Conservation (phyloP, 352 stramenopile genomes). For the Globisporangium polare region DNA sequence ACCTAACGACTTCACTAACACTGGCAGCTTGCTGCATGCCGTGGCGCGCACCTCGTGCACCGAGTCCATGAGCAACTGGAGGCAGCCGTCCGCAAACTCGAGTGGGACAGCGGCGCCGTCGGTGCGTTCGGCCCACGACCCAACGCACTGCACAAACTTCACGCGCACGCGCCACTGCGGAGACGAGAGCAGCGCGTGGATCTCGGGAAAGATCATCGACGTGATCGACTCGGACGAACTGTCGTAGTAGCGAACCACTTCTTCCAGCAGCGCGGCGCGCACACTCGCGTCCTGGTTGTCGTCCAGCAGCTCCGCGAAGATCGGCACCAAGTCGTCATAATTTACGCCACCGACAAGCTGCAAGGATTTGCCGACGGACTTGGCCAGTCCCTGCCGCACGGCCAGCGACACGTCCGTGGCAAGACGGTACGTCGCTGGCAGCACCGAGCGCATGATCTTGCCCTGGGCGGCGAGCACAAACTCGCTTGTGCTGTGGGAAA, state of each 20-base stretch:
- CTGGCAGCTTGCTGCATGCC: conserved; percentile 57
- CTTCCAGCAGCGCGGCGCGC: conserved; percentile 74
- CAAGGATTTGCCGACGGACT: conserved; percentile 72
- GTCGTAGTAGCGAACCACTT: conserved; percentile 77
- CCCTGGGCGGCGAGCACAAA: conserved; percentile 52
- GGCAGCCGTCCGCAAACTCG: conserved; percentile 68
- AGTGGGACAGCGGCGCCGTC: conserved; percentile 51
- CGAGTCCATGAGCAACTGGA: conserved; percentile 62
- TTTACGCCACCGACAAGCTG: conserved; percentile 59
- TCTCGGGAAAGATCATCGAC: conserved; percentile 64
- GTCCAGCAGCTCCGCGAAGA: conserved; percentile 81
- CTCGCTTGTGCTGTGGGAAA: conserved; percentile 24
- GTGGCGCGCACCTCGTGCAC: conserved; percentile 72
- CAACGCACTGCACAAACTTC: conserved; percentile 84
- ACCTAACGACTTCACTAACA: conserved; percentile 66
- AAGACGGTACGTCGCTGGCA: conserved; percentile 74
- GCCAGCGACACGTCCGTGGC: conserved; percentile 75
- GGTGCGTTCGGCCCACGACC: conserved; percentile 66
- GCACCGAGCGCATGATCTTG: conserved; percentile 79
- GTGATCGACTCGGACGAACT: conserved; percentile 59
- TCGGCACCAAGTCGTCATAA: conserved; percentile 80
- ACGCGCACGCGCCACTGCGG: conserved; percentile 79
- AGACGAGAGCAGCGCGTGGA: conserved; percentile 65
- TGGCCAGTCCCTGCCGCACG: conserved; percentile 67
- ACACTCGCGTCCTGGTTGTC: conserved; percentile 78